Evolutionary conservation across 1,139 yeast genomes (phyloP), one percentile per base, ranked within the genome.

Genomic region (Diutina scorzettiae): DNA sequence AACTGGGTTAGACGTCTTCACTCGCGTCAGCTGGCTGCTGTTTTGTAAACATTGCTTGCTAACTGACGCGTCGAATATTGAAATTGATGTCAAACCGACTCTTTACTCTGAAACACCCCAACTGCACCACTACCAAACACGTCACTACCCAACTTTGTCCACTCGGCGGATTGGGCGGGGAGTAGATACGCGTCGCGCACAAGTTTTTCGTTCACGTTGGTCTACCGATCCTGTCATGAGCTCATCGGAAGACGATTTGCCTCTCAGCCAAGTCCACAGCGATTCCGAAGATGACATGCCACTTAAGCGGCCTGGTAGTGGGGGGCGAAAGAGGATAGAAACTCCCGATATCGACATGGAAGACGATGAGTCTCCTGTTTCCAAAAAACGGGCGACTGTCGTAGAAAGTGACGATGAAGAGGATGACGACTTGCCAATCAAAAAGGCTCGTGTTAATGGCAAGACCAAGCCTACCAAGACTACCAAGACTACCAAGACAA

Each of bases 211-310:
- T n/a, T n/a, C n/a, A n/a, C n/a, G n/a, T n/a, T n/a, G n/a, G n/a
- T n/a, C n/a, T n/a, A n/a, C n/a, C n/a, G n/a, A n/a, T n/a, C n/a
- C n/a, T n/a, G n/a, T n/a, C 11, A 32, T 32, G 37, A 32, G 37
- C 37, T 32, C 37, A 32, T 32, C 28, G 28, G 39, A 34, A 12
- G 39, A 34, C 39, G 39, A 34, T 23, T 19, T 34, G 17, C 39
- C 39, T n/a, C 39, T 34, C 17, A 34, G 39, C 17, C 39, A 34
- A 23, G 28, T 21, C 17, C 27, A 34, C 19, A 16, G 23, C 19
- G 39, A 34, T 23, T 23, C 28, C 8, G 39, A 23, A 19, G 39
- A 34, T 16, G 39, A 34, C 19, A 17, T 34, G 27, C 28, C 24
- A 6, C 9, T 20, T 18, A 34, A 21, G 16, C 39, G 39, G 14